Base-by-base conservation (phyloP, 805 yeast species). In the Candida nonsorbophila region DNA sequence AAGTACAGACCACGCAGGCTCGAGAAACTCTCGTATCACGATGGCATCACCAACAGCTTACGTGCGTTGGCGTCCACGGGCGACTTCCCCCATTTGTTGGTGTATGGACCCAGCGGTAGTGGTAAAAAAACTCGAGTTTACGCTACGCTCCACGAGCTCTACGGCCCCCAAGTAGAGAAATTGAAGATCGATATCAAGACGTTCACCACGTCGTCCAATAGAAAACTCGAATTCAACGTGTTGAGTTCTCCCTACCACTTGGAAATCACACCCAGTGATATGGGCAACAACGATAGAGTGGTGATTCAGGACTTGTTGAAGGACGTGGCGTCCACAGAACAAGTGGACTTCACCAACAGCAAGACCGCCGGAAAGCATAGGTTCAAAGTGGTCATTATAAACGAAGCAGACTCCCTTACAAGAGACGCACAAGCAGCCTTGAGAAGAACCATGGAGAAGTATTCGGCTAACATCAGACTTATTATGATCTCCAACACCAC, bases 361-460 rank as follows among this genome's bases (percentile, higher is more conserved):
- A 62, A 60, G 60, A 37, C 55, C 37, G 37, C 20, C n/a, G 13
- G 39, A 14, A 55, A 47, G 28, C 74, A 79, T 45, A 61, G 83
- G 31, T 83, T 82, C 54, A 84, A 83, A 48, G 77, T 84, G 33
- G 94, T 85, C 15, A 72, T 88, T 9, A 87, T 88, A 27, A 87
- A 88, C 49, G 96, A 88, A 53, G 96, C 96, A 0, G 95, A 88
- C 40, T 74, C 85, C 5, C 65, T 88, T 38, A 79, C 87, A 13
- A 73, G 95, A 55, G 97, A 88, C 53, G 97, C 97, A 0, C 97
- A 88, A 51, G 94, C 96, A 4, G 97, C 97, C 0, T 62, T 88
- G 37, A 77, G 97, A 70, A 73, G 97, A 57, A 88, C 96, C 1
- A 88, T 88, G 95, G 97, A 88, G 51, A 88, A 86, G 52, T 88